Evolutionary conservation across 208 protist genomes (phyloP), one percentile per base, ranked within the genome.

Genomic region (Porcisia hertigi): DNA sequence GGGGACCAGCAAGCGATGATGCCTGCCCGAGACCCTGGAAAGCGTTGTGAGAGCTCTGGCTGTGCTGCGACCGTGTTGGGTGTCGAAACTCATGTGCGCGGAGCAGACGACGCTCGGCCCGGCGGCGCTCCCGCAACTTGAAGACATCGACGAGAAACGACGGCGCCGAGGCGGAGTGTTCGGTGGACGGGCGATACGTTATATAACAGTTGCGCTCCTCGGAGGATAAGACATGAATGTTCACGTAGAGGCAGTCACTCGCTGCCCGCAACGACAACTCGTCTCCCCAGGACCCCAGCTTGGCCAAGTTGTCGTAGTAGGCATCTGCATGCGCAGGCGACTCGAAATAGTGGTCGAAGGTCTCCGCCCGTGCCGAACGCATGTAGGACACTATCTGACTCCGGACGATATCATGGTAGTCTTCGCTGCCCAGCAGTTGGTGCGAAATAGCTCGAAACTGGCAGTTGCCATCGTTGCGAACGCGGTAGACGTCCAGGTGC

Each of bases 381-480:
- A 97, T 96, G 86, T 96, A 95, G 18, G 85, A 88, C 20, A 95
- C 88, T 36, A 97, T 73, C 73, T 95, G 89, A 49, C 76, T 83
- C 43, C 91, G 90, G 43, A 95, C 77, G 60, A 94, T 76, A 63
- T 96, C 90, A 75, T 96, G 91, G 80, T 92, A 94, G 49, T 90
- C 80, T 80, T 97, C 87, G 39, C 89, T 88, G 59, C 94, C 89
- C 25, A 95, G 84, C 41, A 97, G 77, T 71, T 97, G 94, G n/a
- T 95, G 88, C 3, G 92, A 82, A 76, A 97, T 86, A 70, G 92
- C 87, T 52, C 92, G 87, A 78, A 97, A 97, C 73, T 96, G 92
- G 71, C 94, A 97, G 79, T 97, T 97, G 55, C 94, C 94, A 75
- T 97, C 94, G 80, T 93, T 87, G 43, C 86, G 85, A 25, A 97